A percentile compares a stretch with the other conserved stretches of the same genome.
Evolutionary conservation across 2,329 filamentous ascomycete genomes (phyloP).

Genomic region (Emericellopsis atlantica): DNA sequence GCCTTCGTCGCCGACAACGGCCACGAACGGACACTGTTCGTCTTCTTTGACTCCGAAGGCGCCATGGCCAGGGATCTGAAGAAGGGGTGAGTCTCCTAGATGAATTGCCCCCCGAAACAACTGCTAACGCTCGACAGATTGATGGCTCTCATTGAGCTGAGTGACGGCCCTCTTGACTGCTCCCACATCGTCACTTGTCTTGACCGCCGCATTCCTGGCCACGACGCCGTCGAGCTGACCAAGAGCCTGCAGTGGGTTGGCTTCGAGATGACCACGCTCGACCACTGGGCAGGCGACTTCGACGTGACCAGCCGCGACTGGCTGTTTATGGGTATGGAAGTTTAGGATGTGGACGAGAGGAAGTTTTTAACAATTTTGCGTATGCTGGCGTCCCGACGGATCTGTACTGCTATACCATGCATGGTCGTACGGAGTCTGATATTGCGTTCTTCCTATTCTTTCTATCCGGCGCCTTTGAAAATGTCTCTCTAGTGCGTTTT

Average conservation of each 20-base stretch:
- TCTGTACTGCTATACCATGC: conserved; percentile 3
- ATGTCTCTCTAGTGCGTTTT: too few relatives aligned
- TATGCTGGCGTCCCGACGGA: neutral
- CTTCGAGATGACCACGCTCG: conserved; percentile 71
- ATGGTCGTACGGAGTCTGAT: neutral
- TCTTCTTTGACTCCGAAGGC: conserved; percentile 66
- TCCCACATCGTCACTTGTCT: conserved; percentile 69
- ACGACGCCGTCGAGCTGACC: conserved; percentile 54
- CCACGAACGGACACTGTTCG: conserved; percentile 64
- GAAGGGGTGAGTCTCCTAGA: conserved; percentile 56
- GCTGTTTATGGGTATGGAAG: conserved; percentile 82
- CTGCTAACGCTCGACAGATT: conserved; percentile 39
- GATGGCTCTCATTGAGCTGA: conserved; percentile 83
- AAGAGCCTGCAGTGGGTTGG: conserved; percentile 89
- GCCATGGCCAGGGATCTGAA: conserved; percentile 69
- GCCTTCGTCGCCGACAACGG: conserved; percentile 67
- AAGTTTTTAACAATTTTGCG: too few relatives aligned
- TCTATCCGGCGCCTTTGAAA: neutral
- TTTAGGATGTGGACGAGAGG: conserved; percentile 29
- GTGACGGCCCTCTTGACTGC: conserved; percentile 64
- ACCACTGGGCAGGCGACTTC: conserved; percentile 54
- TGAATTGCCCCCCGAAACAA: neutral
- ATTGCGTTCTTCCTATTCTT: conserved; percentile 2
- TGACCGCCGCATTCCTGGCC: conserved; percentile 53
- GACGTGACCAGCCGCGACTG: conserved; percentile 65